Evolutionary conservation across 1,139 yeast genomes (phyloP).

Genomic region (Wickerhamomyces sp.): DNA sequence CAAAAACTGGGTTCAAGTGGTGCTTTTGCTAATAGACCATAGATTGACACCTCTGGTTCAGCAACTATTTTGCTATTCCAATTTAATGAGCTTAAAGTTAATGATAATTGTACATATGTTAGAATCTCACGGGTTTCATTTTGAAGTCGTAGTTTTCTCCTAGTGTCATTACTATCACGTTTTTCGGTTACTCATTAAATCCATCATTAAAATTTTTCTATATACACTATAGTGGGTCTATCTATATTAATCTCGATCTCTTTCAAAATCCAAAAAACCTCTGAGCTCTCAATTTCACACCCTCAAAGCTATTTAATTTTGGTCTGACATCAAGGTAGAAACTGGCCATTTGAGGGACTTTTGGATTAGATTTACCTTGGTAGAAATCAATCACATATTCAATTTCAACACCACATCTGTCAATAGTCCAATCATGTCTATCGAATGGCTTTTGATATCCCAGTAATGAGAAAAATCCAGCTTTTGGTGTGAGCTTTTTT

Average conservation of each 20-base stretch:
- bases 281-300: constrained; percentile 59
- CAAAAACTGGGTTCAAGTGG: constrained; percentile 60
- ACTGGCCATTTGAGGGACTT: constrained; percentile 43
- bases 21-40: constrained; percentile 31
- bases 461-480: constrained; percentile 63
- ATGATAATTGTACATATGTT: too few relatives aligned
- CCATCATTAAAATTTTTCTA: too few relatives aligned
- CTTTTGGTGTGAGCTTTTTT: constrained; percentile 80
- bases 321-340: constrained; percentile 90
- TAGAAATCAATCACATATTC: constrained; percentile 95
- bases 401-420: constrained; percentile 75
- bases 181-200: too few relatives aligned
- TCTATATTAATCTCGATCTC: too few relatives aligned
- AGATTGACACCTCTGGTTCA: too few relatives aligned
- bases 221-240: too few relatives aligned
- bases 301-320: constrained; percentile 76
- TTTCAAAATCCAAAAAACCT: constrained; percentile 50
- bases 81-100: not conserved
- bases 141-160: too few relatives aligned
- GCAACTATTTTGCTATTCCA: not conserved
- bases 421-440: constrained; percentile 93
- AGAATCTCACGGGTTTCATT: too few relatives aligned
- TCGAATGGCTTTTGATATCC: constrained; percentile 84
- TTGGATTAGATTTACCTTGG: constrained; percentile 51
- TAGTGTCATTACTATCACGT: too few relatives aligned